Evolutionary conservation across 1,284 basidiomycete species (phyloP), one percentile per base, ranked within the genome.

Genomic region (Hortiboletus rubellus): DNA sequence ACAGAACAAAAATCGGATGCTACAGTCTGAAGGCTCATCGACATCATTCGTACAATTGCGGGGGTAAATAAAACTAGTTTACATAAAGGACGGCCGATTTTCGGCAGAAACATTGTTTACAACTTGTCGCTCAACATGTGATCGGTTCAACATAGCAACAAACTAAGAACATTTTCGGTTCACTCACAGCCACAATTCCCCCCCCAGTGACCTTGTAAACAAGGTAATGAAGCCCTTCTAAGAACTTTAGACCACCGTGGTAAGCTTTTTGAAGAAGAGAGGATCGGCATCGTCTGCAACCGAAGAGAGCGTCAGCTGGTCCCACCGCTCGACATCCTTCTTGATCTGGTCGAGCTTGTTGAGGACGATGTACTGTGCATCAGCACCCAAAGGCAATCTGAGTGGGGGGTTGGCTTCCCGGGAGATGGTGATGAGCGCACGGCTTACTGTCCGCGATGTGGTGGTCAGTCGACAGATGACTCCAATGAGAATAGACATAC

Each of bases 281-380:
- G 63, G 65, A 34, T 67, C 63, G 9, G 49, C 59, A 30, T 66
- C 64, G 31, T 68, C 66, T 5, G 64, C 64, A 22, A 67, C 66
- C 1, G 64, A 45, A 17, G 64, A 66, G 5, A 58, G n/a, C 2
- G 55, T 53, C 14, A 68, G 14, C 10, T 50, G 43, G 27, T 63
- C 46, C 64, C 66, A 68, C 6, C 58, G 18, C 6, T 68, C 54
- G 4, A 63, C n/a, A 1, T 66, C 60, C 36, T 47, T 66, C 46
- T 54, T 60, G 54, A 66, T 47, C 12, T 68, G 54, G 1, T 18
- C 14, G 22, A 66, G 55, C 45, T 66, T 66, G 8, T 50, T 54
- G 24, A 51, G 52, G 10, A 69, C 36, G 38, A 65, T 1, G 37
- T 45, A 58, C 42, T 69, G 66, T n/a, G 66, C 14, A 18, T 66